A percentile compares a stretch with the other conserved stretches of the same genome.
Conservation (phyloP, 2,329 filamentous ascomycete genomes). For the Shiraia sp. region DNA sequence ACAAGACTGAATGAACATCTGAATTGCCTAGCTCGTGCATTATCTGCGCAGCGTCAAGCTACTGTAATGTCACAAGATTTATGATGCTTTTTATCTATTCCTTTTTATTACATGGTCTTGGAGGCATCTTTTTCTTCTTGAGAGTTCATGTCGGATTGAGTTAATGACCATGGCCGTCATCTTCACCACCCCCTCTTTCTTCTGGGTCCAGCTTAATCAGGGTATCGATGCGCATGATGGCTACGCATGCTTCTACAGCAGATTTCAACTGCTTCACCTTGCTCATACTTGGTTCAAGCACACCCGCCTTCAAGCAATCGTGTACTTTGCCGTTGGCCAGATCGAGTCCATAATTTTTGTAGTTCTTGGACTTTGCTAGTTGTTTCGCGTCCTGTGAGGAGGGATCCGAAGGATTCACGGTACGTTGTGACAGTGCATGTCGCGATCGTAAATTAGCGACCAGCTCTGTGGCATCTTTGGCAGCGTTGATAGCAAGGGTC, state of each 20-base stretch:
- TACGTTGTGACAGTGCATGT: slow-evolving; percentile 91
- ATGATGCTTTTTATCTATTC: no score
- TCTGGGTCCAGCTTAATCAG: slow-evolving; percentile 97
- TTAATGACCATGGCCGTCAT: slow-evolving; percentile 85
- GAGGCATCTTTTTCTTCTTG: no score
- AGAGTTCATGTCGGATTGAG: no score
- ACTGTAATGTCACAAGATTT: no score
- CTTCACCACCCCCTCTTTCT: slow-evolving; percentile 67
- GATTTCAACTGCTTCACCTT: slow-evolving; percentile 98
- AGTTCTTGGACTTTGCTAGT: slow-evolving; percentile 90
- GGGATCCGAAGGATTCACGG: slow-evolving; percentile 67
- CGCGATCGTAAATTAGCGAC: slow-evolving; percentile 93
- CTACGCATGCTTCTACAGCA: slow-evolving; percentile 96
- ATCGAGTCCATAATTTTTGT: slow-evolving; percentile 98
- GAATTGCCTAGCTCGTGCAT: no score
- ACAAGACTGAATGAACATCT: no score
- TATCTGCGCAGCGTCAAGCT: no score
- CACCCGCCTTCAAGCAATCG: slow-evolving; percentile 91
- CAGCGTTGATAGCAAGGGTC: slow-evolving; percentile 94
- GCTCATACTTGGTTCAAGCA: slow-evolving; percentile 96
- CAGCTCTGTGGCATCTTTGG: slow-evolving; percentile 93
- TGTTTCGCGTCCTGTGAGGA: slow-evolving; percentile 78
- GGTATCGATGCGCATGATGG: slow-evolving; percentile 99
- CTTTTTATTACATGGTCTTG: no score
- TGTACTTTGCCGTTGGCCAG: slow-evolving; percentile 85